These are phyloP conservation scores for Ascochyta pisi DNA, from an alignment of 2,329 filamentous ascomycete genomes.

Conservation along the genomic window DNA sequence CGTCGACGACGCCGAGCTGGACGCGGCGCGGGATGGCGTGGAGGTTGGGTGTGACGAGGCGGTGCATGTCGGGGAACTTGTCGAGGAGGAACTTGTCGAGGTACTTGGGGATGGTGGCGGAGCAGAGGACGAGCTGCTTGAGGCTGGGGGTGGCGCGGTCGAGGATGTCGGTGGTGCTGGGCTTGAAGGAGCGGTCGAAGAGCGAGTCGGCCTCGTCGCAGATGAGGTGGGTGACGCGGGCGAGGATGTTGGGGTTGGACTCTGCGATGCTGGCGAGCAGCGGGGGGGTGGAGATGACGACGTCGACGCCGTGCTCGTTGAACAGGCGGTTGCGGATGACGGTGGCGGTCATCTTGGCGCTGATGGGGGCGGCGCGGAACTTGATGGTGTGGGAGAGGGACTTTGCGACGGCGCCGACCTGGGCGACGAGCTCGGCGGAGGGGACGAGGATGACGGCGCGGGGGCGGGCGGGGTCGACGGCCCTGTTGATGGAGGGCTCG, in stretches of 20 bases:
- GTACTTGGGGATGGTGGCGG: conserved; percentile 90
- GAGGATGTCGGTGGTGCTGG: conserved; percentile 81
- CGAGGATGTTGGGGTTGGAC: conserved; percentile 88
- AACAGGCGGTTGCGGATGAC: conserved; percentile 88
- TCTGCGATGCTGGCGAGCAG: conserved; percentile 87
- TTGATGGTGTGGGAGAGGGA: conserved; percentile 83
- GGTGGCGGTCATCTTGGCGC: conserved; percentile 75
- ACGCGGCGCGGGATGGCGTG: conserved; percentile 95
- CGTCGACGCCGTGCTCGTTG: conserved; percentile 78
- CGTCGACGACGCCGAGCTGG: conserved; percentile 90
- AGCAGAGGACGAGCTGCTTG: conserved; percentile 88
- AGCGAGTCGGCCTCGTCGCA: conserved; percentile 97
- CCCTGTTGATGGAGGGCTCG: conserved; percentile 60
- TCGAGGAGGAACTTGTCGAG: conserved; percentile 84
- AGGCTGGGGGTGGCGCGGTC: conserved; percentile 82
- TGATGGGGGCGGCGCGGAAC: conserved; percentile 83
- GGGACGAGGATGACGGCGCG: conserved; percentile 87
- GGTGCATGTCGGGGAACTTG: conserved; percentile 80
- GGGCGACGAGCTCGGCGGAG: conserved; percentile 87
- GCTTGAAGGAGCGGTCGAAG: conserved; percentile 89
- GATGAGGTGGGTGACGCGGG: conserved; percentile 86
- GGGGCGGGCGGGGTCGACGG: conserved; percentile 79
- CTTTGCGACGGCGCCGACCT: conserved; percentile 84
- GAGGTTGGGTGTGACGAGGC: conserved; percentile 92
- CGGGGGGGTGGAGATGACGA: conserved; percentile 88